Conservation (phyloP, 257 asterid species). For the Nicotiana knightiana region DNA sequence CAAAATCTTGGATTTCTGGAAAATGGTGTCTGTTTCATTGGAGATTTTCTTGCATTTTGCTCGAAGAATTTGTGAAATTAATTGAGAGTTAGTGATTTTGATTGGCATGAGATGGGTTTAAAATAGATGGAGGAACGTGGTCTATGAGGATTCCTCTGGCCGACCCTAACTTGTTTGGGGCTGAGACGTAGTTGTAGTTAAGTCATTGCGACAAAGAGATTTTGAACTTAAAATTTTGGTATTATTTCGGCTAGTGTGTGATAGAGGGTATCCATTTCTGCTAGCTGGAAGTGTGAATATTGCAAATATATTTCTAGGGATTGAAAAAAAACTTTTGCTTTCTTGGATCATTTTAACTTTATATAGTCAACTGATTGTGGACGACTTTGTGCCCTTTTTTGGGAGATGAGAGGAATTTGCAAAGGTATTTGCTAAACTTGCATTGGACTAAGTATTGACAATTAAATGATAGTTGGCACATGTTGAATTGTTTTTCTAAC, state of each 20-base stretch:
- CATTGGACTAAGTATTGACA: background rate
- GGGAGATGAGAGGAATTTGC: background rate
- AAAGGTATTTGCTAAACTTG: background rate
- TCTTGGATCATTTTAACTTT: background rate
- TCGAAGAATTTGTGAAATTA: background rate
- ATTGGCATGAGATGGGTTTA: background rate
- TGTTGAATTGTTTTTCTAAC: background rate
- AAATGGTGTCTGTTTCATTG: background rate
- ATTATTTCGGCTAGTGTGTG: background rate
- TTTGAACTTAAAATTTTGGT: background rate
- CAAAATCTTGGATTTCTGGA: background rate
- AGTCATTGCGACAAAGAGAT: background rate
- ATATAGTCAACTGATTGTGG: background rate
- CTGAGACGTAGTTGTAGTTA: background rate
- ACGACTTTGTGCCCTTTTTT: background rate
- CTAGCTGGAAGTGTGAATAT: background rate
- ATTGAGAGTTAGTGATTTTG: background rate
- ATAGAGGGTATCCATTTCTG: background rate
- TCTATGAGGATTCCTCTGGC: too few relatives aligned
- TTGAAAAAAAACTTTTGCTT: background rate
- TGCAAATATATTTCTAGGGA: background rate
- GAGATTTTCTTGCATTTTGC: background rate
- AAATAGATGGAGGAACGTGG: too few relatives aligned
- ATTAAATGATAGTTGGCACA: background rate
- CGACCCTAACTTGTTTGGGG: too few relatives aligned